Evolutionary conservation across 192 early-diverging fungal genomes (phyloP), one percentile per base, ranked within the genome.

Genomic region (Phlyctochytrium bullatum): DNA sequence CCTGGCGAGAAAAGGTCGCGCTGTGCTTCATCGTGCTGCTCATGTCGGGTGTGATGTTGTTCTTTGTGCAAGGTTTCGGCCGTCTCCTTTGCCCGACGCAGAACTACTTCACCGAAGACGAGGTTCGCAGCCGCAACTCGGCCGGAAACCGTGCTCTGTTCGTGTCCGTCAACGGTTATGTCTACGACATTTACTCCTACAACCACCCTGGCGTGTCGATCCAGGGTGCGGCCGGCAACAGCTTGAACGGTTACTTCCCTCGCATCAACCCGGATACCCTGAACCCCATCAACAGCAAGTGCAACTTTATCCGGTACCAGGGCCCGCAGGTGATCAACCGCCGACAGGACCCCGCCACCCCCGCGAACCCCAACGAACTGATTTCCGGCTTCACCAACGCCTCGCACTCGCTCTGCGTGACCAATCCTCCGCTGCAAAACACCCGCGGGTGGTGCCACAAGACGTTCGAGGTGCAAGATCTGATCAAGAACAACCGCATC

Each of bases 1-100:
- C 97, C 4, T 99, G 97, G 97, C 86, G 97, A 62, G 97, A 99
- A 73, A 98, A 99, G 74, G 83, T 96, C 6, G 91, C 97, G 0
- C 81, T 99, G 30, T 94, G 93, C 68, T 68, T 91, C 65, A 75
- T 98, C 61, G 93, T 97, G 36, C 78, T 89, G 24, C 83, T 93
- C 47, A 71, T 95, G 62, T 92, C 90, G 24, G 81, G 61, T 29
- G 70, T 92, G 73, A 88, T 94, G 72, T 71, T 96, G 51, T 93
- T 94, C 75, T 92, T 93, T 72, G 89, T 83, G 14, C 69, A 78
- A 61, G 78, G 72, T 52, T 68, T 83, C 34, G 72, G 76, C 35
- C 67, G 72, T 23, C 57, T 98, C 72, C 74, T 92, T 79, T 59
- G 81, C 68, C 54, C 80, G 35, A 65, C 47, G 23, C 54, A 60